Conservation (phyloP, 2,329 filamentous ascomycete species). For the Botrytis cinerea region DNA sequence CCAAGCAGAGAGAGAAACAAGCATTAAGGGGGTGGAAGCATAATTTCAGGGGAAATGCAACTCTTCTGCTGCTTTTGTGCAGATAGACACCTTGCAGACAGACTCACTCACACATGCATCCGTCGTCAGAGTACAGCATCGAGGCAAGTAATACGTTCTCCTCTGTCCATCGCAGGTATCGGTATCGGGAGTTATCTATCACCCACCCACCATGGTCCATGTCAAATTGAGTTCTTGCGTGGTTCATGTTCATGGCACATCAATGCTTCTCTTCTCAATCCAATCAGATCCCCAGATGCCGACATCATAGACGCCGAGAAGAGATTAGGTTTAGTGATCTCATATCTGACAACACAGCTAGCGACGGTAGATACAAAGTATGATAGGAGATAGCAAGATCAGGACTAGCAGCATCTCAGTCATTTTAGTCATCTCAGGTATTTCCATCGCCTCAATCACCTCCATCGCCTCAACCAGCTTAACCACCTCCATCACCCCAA, state of each 20-base stretch:
- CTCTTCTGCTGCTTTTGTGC: neutral
- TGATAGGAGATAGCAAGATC: neutral
- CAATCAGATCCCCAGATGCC: neutral
- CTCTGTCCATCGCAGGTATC: no score
- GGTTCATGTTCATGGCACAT: no score
- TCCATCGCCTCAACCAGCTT: no score
- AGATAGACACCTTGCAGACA: neutral
- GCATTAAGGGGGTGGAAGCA: neutral
- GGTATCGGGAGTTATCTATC: no score
- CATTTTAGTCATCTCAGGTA: neutral
- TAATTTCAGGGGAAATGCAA: conserved; percentile 17
- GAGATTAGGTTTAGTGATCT: conserved; percentile 2
- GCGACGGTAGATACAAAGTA: neutral
- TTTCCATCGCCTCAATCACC: neutral
- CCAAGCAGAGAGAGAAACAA: neutral
- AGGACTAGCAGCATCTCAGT: neutral
- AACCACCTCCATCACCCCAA: neutral
- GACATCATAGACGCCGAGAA: neutral
- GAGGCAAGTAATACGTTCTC: no score
- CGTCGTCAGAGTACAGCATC: neutral
- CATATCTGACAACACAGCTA: neutral
- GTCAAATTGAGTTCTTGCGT: neutral
- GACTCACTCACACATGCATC: neutral
- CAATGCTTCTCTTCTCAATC: neutral
- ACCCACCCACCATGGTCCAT: neutral